phyloP scores from a whole-genome alignment of 306 rosid genomes.

The Cicer yamashitae region DNA sequence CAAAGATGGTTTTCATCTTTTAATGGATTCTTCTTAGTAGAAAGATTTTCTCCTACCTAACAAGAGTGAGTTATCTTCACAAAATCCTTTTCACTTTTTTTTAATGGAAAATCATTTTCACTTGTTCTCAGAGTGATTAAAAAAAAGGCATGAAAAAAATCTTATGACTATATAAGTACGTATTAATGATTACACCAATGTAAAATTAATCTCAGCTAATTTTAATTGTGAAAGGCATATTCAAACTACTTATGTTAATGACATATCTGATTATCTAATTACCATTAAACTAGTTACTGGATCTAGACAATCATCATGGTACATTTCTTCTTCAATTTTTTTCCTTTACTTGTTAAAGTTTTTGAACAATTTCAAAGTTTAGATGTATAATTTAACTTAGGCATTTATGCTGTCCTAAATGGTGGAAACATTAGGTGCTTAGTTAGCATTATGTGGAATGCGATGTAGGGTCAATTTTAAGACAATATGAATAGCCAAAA shows the following conservation, averaged over 20 bases:
- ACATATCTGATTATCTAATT: constrained; percentile 39
- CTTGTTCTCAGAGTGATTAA: neutral
- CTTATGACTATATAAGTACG: neutral
- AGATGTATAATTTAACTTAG: constrained; percentile 27
- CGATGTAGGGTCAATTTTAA: constrained; percentile 59
- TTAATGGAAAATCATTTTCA: too few relatives aligned
- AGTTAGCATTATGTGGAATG: constrained; percentile 59
- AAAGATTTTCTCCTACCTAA: constrained; percentile 17
- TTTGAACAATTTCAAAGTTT: constrained; percentile 30
- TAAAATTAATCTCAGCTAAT: constrained; percentile 3
- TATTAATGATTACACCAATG: constrained; percentile 9
- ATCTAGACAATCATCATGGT: constrained; percentile 27
- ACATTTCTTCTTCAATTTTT: neutral
- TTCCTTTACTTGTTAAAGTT: neutral
- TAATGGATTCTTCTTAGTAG: constrained; percentile 4
- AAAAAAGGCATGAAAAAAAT: neutral
- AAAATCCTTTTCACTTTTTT: neutral
- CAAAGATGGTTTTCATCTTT: neutral
- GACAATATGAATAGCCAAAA: constrained; percentile 36
- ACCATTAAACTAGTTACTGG: neutral
- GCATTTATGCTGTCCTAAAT: constrained; percentile 48
- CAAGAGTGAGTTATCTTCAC: neutral
- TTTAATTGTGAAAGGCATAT: neutral
- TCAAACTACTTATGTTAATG: constrained; percentile 25
- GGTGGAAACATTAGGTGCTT: constrained; percentile 54